Base-by-base conservation (phyloP, 2,329 filamentous ascomycete species). In the Colletotrichum truncatum region DNA sequence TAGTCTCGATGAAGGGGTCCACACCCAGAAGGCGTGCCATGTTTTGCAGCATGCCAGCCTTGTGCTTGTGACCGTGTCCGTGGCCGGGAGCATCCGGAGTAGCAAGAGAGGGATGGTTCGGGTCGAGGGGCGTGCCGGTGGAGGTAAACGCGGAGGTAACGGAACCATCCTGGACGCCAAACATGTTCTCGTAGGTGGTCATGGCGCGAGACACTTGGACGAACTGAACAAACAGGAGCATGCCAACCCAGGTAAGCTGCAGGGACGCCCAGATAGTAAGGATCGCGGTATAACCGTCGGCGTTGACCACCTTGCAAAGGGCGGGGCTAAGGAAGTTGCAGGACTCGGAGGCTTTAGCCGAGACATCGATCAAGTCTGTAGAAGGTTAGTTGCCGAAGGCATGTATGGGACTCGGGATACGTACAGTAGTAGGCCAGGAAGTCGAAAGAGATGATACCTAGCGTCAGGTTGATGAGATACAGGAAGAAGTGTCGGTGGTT, bases 161-260 rank as follows among this genome's bases (percentile, higher is more conserved):
- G 1, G 89, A 88, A 30, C 74, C 75, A 67, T 91, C 85, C 63
- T 89, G 86, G 67, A 94, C 86, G 53, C 93, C 91, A 68, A 91
- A 90, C 94, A 99, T 98, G 77, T 94, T 97, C 79, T 99, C 96
- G 78, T 93, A 98, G 0, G 96, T 99, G 1, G 96, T 99, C 83
- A 97, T 91, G 62, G 94, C 97, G 67, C 94, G 90, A 0, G 94
- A 92, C 54, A 99, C 91, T 75, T 99, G 96, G 53, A 98, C 85
- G 54, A 98, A 89, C 76, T 99, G 97, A 5, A 98, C 97, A 69
- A 94, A 91, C 65, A 98, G 85, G 32, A 99, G 89, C 94, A 99
- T 98, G n/a, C 91, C 90, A 3, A 98, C 93, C 96, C 96, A 99
- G 18, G 93, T 91, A 30, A 98, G 86, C 77, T 99, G 97, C 43